Percentiles rank a stretch among this genome's conserved stretches.
Evolutionary conservation across 345 rosid genomes (phyloP).

Genomic region (Dimocarpus longan): DNA sequence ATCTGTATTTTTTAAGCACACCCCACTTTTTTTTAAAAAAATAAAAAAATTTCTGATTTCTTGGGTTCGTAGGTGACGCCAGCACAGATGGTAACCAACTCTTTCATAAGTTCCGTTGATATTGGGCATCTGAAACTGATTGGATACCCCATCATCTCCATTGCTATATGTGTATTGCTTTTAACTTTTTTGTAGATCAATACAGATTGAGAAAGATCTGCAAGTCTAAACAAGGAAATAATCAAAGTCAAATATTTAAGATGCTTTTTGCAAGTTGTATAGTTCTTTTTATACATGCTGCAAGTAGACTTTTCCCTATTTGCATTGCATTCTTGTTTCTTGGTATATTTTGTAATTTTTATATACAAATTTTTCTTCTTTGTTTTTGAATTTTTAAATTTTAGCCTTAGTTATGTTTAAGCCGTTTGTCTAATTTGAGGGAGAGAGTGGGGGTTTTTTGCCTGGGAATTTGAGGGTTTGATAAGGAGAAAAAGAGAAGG

Average conservation of each 20-base stretch:
- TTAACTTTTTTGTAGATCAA: not conserved
- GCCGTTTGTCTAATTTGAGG: too few species aligned
- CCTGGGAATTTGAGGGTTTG: too few species aligned
- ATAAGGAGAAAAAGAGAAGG: too few species aligned
- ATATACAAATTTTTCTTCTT: not conserved
- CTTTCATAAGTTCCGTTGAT: conserved; percentile 48
- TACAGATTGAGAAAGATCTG: not conserved
- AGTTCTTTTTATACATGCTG: not conserved
- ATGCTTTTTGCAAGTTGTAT: conserved; percentile 14
- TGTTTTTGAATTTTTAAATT: too few species aligned
- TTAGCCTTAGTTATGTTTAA: too few species aligned
- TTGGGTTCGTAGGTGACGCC: conserved; percentile 50
- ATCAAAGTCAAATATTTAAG: conserved; percentile 29
- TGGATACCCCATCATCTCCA: conserved; percentile 9
- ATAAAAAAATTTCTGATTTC: too few species aligned
- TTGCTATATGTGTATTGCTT: not conserved
- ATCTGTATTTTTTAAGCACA: too few species aligned
- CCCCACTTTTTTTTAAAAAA: too few species aligned
- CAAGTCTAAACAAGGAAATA: conserved; percentile 14
- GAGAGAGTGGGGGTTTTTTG: too few species aligned
- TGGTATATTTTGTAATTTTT: not conserved
- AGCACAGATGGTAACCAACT: conserved; percentile 53
- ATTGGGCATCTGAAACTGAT: conserved; percentile 49
- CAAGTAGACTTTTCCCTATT: conserved; percentile 10
- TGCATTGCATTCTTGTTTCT: not conserved